phyloP scores from a whole-genome alignment of 2,329 filamentous ascomycete genomes.

The Fusarium musae region DNA sequence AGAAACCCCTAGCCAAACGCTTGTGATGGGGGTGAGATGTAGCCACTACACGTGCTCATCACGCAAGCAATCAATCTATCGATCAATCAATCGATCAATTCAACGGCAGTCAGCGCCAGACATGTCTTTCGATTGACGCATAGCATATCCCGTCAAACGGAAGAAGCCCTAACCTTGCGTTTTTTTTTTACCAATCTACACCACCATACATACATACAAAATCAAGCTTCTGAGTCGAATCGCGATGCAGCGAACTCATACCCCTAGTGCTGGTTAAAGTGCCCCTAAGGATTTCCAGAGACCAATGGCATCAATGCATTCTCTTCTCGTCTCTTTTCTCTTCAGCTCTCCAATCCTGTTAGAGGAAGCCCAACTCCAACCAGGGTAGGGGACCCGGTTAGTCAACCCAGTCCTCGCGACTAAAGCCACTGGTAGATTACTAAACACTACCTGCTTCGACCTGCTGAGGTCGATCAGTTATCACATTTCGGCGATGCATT shows the following conservation, averaged over 20 bases:
- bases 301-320: conserved; percentile 17
- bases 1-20: not conserved
- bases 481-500: conserved; percentile 26
- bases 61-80: conserved; percentile 16
- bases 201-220: conserved; percentile 2
- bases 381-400: conserved; percentile 12
- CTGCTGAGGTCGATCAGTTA: conserved; percentile 27
- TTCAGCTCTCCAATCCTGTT: conserved; percentile 11
- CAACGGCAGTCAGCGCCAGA: conserved; percentile 21
- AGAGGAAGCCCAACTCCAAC: conserved; percentile 13
- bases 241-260: conserved; percentile 5
- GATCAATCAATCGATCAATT: conserved; percentile 17
- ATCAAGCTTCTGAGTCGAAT: conserved; percentile 10
- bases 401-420: conserved; percentile 10
- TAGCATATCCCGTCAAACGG: conserved; percentile 12
- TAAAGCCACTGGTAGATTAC: conserved; percentile 19
- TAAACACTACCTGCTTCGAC: conserved; percentile 12
- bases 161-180: conserved; percentile 5
- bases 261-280: conserved; percentile 9
- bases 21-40: conserved; percentile 16
- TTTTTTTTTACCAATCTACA: not conserved
- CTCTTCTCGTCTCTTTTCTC: conserved; percentile 35
- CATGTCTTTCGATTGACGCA: conserved; percentile 26
- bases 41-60: conserved; percentile 20
- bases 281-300: conserved; percentile 1